These are phyloP conservation scores for Achaetomiella virescens DNA, from an alignment of 495 filamentous ascomycete species.

Conservation along the genomic window DNA sequence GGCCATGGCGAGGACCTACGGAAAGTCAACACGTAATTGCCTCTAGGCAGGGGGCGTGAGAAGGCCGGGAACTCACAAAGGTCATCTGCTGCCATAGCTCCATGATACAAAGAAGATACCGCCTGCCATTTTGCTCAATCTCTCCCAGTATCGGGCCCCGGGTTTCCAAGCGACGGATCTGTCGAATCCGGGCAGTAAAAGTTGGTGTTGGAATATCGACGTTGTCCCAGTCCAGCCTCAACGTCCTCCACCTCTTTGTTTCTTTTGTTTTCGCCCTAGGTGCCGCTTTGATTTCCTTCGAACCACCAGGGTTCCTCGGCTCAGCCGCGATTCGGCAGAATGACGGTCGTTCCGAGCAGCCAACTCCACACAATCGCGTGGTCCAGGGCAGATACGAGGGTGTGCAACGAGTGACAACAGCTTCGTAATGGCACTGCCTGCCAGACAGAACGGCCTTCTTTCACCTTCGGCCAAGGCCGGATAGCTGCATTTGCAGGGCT, in stretches of 20 bases:
- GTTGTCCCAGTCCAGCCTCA: no score
- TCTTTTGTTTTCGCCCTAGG: neutral
- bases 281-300: neutral
- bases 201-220: no score
- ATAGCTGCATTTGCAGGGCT: conserved; percentile 23
- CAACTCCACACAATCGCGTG: neutral
- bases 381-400: conserved; percentile 16
- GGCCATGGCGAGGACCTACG: conserved; percentile 40
- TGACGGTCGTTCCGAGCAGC: neutral
- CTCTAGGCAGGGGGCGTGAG: neutral
- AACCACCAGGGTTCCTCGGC: neutral
- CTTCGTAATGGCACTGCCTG: neutral
- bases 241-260: neutral
- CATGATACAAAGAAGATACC: conserved; percentile 67
- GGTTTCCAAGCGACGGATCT: no score
- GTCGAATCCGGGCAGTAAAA: no score
- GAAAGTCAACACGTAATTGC: conserved; percentile 19
- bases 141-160: neutral
- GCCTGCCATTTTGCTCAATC: conserved; percentile 22
- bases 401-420: conserved; percentile 28
- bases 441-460: conserved; percentile 13
- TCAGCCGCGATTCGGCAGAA: neutral
- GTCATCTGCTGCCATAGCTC: conserved; percentile 85
- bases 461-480: conserved; percentile 13
- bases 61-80: conserved; percentile 55